A percentile compares a stretch with the other conserved stretches of the same genome.
These are phyloP conservation scores for Geotrichum bryndzae DNA, from an alignment of 1,139 yeast species.

Conservation along the genomic window DNA sequence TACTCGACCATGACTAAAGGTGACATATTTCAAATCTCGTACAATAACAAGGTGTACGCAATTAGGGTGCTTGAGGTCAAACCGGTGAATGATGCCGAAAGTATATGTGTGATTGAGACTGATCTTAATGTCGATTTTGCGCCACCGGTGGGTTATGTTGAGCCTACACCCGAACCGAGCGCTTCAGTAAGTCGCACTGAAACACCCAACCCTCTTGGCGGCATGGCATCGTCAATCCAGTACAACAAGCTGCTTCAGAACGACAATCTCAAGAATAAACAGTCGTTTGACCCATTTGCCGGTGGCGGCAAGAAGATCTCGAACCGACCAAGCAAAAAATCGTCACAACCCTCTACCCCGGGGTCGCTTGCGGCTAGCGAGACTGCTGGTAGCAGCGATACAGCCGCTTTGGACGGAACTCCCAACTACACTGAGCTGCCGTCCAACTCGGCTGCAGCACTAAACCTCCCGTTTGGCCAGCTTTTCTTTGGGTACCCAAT, in stretches of 20 bases:
- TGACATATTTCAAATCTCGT: constrained; percentile 79
- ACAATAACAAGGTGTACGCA: constrained; percentile 72
- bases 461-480: constrained; percentile 74
- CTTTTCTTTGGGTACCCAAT: constrained; percentile 91
- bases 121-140: constrained; percentile 97
- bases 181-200: constrained; percentile 28
- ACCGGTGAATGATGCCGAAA: constrained; percentile 57
- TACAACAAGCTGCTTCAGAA: constrained; percentile 47
- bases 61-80: constrained; percentile 83
- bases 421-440: constrained; percentile 30
- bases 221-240: constrained; percentile 74
- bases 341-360: neutral
- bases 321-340: constrained; percentile 42
- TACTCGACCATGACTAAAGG: constrained; percentile 82
- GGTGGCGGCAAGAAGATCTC: constrained; percentile 73
- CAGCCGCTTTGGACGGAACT: neutral
- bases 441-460: constrained; percentile 62
- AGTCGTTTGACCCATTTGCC: constrained; percentile 37
- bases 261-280: constrained; percentile 12
- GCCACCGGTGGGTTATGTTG: constrained; percentile 97
- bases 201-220: constrained; percentile 43
- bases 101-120: constrained; percentile 93
- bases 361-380: neutral
- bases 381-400: neutral
- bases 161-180: constrained; percentile 43